phyloP scores from a whole-genome alignment of 2,329 filamentous ascomycete species.

The Paecilomyces sp. region DNA sequence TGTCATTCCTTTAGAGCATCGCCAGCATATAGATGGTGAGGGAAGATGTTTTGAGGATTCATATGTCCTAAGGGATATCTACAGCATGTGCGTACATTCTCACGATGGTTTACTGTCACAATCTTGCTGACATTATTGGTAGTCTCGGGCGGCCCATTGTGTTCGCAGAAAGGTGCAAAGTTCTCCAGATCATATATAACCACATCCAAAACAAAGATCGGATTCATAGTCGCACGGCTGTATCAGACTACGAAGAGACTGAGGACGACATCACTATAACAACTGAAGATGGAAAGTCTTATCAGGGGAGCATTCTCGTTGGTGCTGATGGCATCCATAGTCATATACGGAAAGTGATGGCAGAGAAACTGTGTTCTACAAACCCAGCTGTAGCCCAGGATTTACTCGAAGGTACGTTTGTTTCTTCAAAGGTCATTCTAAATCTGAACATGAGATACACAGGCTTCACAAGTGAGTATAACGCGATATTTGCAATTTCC shows the following conservation, averaged over 20 bases:
- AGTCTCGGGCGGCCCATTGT: slow-evolving; percentile 10
- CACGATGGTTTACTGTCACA: not conserved
- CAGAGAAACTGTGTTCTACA: slow-evolving; percentile 6
- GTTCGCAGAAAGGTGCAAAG: slow-evolving; percentile 12
- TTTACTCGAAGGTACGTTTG: slow-evolving; percentile 3
- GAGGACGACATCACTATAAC: slow-evolving; percentile 16
- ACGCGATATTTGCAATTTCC: slow-evolving; percentile 16
- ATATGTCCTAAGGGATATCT: not conserved
- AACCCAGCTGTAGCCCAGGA: not conserved
- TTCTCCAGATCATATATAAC: slow-evolving; percentile 9
- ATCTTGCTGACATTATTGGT: not conserved
- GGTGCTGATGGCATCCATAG: slow-evolving; percentile 37
- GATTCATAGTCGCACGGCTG: slow-evolving; percentile 4
- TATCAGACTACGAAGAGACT: slow-evolving; percentile 6
- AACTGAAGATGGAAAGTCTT: slow-evolving; percentile 24
- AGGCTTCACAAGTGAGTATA: slow-evolving; percentile 14
- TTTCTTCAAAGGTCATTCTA: not conserved
- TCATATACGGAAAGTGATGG: slow-evolving; percentile 24
- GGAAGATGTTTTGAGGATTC: not conserved
- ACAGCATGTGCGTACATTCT: not conserved
- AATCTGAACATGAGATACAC: not conserved
- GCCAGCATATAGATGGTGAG: not conserved
- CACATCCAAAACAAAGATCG: slow-evolving; percentile 10
- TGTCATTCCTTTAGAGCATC: not conserved
- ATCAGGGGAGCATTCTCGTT: slow-evolving; percentile 26